A percentile compares a stretch with the other conserved stretches of the same genome.
Conservation (phyloP, 345 rosid species). For the Cardamine occulta region DNA sequence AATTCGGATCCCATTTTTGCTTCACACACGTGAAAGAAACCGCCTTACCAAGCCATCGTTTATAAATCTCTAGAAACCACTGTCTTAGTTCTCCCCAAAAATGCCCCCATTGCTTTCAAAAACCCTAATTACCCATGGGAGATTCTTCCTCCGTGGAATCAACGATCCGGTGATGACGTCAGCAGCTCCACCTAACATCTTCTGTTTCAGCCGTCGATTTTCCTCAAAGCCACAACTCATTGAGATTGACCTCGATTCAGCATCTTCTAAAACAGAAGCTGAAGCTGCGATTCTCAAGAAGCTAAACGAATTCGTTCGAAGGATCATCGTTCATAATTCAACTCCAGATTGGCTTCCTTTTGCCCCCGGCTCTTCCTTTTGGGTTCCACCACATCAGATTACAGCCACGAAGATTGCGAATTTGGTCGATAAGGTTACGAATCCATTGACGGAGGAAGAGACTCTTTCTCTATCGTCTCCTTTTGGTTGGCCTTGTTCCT, state of each 20-base stretch:
- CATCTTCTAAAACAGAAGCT: slow-evolving; percentile 31
- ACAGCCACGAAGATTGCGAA: slow-evolving; percentile 33
- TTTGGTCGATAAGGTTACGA: slow-evolving; percentile 38
- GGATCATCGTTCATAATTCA: slow-evolving; percentile 47
- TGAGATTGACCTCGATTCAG: slow-evolving; percentile 41
- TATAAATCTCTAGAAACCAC: neutral
- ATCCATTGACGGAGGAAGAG: slow-evolving; percentile 49
- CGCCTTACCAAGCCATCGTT: slow-evolving; percentile 1
- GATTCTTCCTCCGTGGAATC: slow-evolving; percentile 37
- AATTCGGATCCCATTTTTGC: slow-evolving; percentile 4
- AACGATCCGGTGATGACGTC: neutral
- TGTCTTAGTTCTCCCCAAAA: slow-evolving; percentile 1
- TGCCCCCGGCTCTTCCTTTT: slow-evolving; percentile 54
- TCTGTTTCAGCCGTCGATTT: slow-evolving; percentile 34
- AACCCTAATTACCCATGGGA: slow-evolving; percentile 40
- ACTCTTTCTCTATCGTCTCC: slow-evolving; percentile 42
- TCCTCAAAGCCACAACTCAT: slow-evolving; percentile 34
- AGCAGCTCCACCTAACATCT: neutral
- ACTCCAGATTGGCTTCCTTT: slow-evolving; percentile 61
- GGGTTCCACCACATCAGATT: slow-evolving; percentile 49
- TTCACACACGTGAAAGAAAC: slow-evolving; percentile 2
- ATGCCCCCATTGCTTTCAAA: slow-evolving; percentile 43
- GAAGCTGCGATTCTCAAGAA: slow-evolving; percentile 40
- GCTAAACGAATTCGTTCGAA: slow-evolving; percentile 49
- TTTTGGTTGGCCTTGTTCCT: slow-evolving; percentile 54